Evolutionary conservation across 2,329 filamentous ascomycete species (phyloP).

Genomic region (Cadophora sp.): DNA sequence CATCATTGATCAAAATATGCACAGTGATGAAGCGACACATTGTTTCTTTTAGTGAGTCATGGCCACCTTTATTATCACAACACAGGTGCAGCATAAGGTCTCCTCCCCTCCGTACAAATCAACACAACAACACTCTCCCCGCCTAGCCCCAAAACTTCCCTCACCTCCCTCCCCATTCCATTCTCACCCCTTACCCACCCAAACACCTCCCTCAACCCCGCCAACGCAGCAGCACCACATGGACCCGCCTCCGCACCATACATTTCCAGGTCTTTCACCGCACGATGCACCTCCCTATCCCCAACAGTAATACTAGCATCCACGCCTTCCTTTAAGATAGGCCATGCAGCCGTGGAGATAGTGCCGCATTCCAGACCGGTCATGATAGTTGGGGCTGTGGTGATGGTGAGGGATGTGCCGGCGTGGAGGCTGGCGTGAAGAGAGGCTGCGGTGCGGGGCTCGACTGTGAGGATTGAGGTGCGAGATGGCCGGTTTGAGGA

Average conservation of each 20-base stretch:
- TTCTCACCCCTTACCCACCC: background rate
- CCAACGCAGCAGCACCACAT: constrained; percentile 59
- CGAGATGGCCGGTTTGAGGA: background rate
- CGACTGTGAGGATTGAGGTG: constrained; percentile 65
- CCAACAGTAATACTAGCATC: constrained; percentile 51
- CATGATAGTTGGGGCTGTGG: constrained; percentile 54
- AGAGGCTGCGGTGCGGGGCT: constrained; percentile 71
- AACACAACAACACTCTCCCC: constrained; percentile 65
- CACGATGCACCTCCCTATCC: constrained; percentile 52
- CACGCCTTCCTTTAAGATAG: constrained; percentile 49
- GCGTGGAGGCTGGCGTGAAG: constrained; percentile 57
- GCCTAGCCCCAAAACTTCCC: constrained; percentile 48
- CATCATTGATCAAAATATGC: too few relatives aligned
- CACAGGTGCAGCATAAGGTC: constrained; percentile 56
- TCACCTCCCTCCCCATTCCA: constrained; percentile 28
- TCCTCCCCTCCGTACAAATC: constrained; percentile 68
- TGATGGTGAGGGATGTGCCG: constrained; percentile 45
- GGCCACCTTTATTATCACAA: too few relatives aligned
- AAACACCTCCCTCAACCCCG: constrained; percentile 59
- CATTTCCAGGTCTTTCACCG: constrained; percentile 47
- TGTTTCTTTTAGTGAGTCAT: too few relatives aligned
- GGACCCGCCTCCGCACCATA: constrained; percentile 52
- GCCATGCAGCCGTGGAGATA: constrained; percentile 54
- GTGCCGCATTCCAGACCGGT: constrained; percentile 58
- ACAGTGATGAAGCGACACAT: too few relatives aligned